phyloP scores from a whole-genome alignment of 306 rosid species.

The Fragaria ananassa region DNA sequence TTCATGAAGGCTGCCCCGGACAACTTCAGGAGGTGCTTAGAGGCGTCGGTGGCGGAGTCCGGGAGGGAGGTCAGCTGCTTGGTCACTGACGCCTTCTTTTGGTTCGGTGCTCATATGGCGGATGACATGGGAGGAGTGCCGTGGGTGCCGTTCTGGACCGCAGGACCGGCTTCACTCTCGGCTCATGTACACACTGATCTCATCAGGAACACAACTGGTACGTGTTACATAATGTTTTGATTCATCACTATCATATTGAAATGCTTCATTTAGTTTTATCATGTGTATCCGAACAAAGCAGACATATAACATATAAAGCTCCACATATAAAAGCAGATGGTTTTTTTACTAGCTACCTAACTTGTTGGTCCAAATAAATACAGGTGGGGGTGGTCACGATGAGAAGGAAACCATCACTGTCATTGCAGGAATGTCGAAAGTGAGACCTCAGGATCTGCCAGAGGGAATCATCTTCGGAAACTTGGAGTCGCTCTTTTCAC shows the following conservation, averaged over 20 bases:
- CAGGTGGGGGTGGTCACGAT: constrained; percentile 10
- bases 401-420: constrained; percentile 16
- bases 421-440: constrained; percentile 30
- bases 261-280: not conserved
- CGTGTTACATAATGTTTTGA: not conserved
- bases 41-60: constrained; percentile 9
- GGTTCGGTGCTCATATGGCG: constrained; percentile 24
- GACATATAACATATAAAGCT: no score
- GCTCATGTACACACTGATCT: constrained; percentile 24
- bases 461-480: constrained; percentile 33
- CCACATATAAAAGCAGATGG: no score
- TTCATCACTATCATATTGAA: not conserved
- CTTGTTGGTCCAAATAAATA: not conserved
- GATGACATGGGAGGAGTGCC: constrained; percentile 18
- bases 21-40: constrained; percentile 10
- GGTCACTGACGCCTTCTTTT: constrained; percentile 30
- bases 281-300: not conserved
- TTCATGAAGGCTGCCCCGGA: constrained; percentile 21
- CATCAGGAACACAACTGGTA: constrained; percentile 3
- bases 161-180: constrained; percentile 24
- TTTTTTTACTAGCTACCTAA: not conserved
- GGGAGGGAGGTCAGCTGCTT: constrained; percentile 23
- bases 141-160: constrained; percentile 28
- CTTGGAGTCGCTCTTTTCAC: constrained; percentile 27
- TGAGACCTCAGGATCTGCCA: constrained; percentile 20